Percentiles rank a stretch among this genome's conserved stretches.
Evolutionary conservation across 305 asterid species (phyloP).

Genomic region (Solanum hybrid): DNA sequence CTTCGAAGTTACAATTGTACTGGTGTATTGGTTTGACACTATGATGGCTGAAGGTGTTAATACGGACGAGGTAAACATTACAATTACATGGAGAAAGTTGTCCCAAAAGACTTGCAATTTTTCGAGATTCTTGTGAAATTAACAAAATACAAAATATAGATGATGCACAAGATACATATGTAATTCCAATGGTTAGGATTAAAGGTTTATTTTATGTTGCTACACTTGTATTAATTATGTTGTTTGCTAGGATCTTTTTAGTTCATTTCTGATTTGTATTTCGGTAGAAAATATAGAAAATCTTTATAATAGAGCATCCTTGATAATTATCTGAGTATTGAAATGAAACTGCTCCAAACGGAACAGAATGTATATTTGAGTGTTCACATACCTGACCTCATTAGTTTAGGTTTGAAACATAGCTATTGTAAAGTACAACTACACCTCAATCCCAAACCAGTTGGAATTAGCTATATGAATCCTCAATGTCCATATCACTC

Average conservation of each 20-base stretch:
- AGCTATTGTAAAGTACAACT: no score
- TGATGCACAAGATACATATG: neutral
- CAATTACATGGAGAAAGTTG: neutral
- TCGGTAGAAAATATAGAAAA: neutral
- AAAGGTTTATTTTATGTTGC: neutral
- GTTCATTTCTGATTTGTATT: neutral
- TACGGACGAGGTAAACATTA: neutral
- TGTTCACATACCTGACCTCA: no score
- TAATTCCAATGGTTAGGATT: neutral
- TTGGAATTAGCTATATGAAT: no score
- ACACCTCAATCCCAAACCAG: no score
- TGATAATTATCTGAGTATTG: neutral
- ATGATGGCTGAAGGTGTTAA: neutral
- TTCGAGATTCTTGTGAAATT: neutral
- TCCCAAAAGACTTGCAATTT: neutral
- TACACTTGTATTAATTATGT: neutral
- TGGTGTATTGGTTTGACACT: neutral
- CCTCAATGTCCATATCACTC: neutral
- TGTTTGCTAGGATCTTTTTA: neutral
- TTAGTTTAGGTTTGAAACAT: no score
- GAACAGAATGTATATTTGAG: neutral
- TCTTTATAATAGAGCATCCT: neutral
- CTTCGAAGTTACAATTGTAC: neutral
- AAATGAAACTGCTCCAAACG: neutral
- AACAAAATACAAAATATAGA: neutral